Evolutionary conservation across 768 basidiomycete genomes (phyloP).

Genomic region (Suillus subalutaceus): DNA sequence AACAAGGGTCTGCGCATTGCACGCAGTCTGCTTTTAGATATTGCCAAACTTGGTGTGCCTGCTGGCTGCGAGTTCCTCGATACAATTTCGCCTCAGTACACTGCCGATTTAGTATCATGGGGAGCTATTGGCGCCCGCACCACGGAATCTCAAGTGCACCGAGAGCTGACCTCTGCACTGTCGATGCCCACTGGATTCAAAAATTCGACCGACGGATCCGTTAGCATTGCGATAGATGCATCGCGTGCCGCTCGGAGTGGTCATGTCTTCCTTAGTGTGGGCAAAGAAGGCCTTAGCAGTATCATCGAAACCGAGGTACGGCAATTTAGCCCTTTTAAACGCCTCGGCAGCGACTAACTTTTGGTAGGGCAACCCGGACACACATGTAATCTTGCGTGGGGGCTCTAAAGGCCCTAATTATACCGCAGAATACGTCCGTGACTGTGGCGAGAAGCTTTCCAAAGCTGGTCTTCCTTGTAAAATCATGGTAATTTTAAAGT

Average conservation of each 20-base stretch:
- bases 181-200: conserved; percentile 99
- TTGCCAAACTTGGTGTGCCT: conserved; percentile 89
- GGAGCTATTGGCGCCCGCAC: conserved; percentile 95
- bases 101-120: conserved; percentile 92
- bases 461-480: conserved; percentile 81
- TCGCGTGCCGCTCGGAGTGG: conserved; percentile 89
- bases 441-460: conserved; percentile 69
- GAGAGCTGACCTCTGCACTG: conserved; percentile 84
- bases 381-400: conserved; percentile 94
- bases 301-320: conserved; percentile 90
- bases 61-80: conserved; percentile 97
- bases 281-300: conserved; percentile 92
- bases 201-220: conserved; percentile 94
- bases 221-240: conserved; percentile 92
- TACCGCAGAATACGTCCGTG: conserved; percentile 74
- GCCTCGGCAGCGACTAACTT: not conserved
- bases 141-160: conserved; percentile 92
- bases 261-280: conserved; percentile 96
- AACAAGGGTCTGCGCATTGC: conserved; percentile 94
- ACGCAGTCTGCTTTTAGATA: conserved; percentile 82
- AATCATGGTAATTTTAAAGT: conserved; percentile 71
- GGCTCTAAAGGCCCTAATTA: conserved; percentile 91
- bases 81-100: conserved; percentile 81
- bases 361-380: conserved; percentile 81
- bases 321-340: not conserved